These are phyloP conservation scores for Aurinia saxatilis DNA, from an alignment of 345 rosid species.

Conservation along the genomic window DNA sequence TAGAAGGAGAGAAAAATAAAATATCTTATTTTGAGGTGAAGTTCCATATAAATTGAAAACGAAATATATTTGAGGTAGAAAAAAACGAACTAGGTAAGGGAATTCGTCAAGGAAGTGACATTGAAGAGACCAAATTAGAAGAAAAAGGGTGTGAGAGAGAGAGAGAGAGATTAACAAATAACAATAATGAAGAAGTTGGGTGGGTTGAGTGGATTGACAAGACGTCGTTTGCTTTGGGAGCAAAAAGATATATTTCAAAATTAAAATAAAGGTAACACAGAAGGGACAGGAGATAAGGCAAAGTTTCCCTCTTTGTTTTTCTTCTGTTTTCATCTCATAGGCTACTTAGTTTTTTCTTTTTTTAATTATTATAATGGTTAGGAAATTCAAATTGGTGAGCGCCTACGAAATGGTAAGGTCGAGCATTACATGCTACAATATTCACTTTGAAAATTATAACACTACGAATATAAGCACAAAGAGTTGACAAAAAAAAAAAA, in stretches of 20 bases:
- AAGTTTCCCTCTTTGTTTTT: slow-evolving; percentile 1
- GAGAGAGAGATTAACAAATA: slow-evolving; percentile 16
- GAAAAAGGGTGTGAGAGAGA: background rate
- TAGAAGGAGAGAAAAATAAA: background rate
- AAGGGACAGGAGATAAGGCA: slow-evolving; percentile 38
- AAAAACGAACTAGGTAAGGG: slow-evolving; percentile 26
- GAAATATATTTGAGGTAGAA: slow-evolving; percentile 3
- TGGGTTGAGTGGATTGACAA: slow-evolving; percentile 55
- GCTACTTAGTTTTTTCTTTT: background rate
- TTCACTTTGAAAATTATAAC: too few species aligned
- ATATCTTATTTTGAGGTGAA: slow-evolving; percentile 30
- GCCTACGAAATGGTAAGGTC: too few species aligned
- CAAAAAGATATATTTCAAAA: slow-evolving; percentile 32
- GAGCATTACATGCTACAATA: too few species aligned
- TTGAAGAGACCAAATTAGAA: slow-evolving; percentile 12
- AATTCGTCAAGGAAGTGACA: slow-evolving; percentile 21
- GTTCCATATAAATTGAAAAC: slow-evolving; percentile 36
- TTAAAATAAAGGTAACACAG: slow-evolving; percentile 32
- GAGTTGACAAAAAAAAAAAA: too few species aligned
- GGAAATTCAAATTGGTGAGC: too few species aligned
- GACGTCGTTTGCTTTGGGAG: slow-evolving; percentile 40
- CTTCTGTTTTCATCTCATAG: slow-evolving; percentile 1
- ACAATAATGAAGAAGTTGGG: slow-evolving; percentile 49
- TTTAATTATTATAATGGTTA: too few species aligned
- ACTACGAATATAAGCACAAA: too few species aligned